Evolutionary conservation across 2,329 filamentous ascomycete species (phyloP).

Genomic region (Aspergillus ochraceus): DNA sequence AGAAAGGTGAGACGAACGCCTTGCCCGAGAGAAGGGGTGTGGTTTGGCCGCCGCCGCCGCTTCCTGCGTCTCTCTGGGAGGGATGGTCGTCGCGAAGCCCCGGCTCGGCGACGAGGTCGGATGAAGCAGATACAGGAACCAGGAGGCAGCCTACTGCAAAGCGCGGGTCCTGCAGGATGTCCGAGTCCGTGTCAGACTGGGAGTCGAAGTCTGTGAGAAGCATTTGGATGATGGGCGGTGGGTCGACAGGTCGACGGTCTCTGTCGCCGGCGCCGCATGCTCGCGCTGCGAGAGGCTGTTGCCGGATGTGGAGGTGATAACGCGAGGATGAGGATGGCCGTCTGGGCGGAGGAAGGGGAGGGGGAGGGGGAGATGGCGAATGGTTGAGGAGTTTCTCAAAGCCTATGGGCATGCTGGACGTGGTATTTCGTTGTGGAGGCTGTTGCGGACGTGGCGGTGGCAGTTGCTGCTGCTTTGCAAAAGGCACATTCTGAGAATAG

Average conservation of each 20-base stretch:
- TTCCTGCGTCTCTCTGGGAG: slow-evolving; percentile 11
- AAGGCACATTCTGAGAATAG: slow-evolving; percentile 13
- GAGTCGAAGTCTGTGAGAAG: slow-evolving; percentile 47
- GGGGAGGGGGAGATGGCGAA: slow-evolving; percentile 17
- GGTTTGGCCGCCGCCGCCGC: slow-evolving; percentile 17
- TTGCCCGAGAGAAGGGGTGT: slow-evolving; percentile 39
- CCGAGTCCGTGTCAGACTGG: slow-evolving; percentile 35
- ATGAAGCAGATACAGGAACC: slow-evolving; percentile 31
- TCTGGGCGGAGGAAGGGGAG: slow-evolving; percentile 22
- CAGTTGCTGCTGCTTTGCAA: slow-evolving; percentile 11
- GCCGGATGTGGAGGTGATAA: slow-evolving; percentile 45
- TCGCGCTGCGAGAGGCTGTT: slow-evolving; percentile 48
- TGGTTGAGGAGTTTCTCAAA: slow-evolving; percentile 41
- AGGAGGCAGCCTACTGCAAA: slow-evolving; percentile 48
- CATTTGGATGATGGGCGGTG: slow-evolving; percentile 49
- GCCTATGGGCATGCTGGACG: slow-evolving; percentile 34
- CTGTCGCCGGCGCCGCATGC: slow-evolving; percentile 49
- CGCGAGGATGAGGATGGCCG: slow-evolving; percentile 27
- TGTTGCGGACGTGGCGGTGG: neutral
- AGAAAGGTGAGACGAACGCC: slow-evolving; percentile 45
- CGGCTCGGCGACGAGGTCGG: slow-evolving; percentile 9
- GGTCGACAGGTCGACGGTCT: slow-evolving; percentile 48
- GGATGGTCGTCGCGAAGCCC: slow-evolving; percentile 15
- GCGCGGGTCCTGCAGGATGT: slow-evolving; percentile 39
- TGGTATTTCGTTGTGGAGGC: slow-evolving; percentile 11